Conservation (phyloP, 306 rosid genomes). For the Alnus rubra region DNA sequence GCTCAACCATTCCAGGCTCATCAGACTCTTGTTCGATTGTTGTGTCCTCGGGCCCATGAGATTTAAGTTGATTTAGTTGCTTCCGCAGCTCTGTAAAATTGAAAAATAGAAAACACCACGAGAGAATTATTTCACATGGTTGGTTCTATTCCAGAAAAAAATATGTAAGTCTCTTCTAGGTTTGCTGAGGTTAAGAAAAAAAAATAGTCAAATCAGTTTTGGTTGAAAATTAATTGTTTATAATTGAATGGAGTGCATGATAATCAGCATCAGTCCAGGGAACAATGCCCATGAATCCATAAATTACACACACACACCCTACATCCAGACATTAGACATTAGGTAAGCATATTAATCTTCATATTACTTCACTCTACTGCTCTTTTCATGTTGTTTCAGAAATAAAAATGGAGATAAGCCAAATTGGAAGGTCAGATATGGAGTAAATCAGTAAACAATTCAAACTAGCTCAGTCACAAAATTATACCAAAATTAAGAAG, state of each 20-base stretch:
- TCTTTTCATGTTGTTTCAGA: not conserved
- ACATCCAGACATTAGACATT: not conserved
- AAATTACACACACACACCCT: not conserved
- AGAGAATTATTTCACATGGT: constrained; percentile 25
- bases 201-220: not conserved
- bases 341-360: not conserved
- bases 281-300: not conserved
- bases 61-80: constrained; percentile 83
- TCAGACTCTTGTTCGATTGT: constrained; percentile 36
- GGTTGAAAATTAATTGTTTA: not conserved
- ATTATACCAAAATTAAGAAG: not conserved
- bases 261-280: not conserved
- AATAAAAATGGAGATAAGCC: constrained; percentile 1
- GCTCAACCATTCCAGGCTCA: constrained; percentile 50
- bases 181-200: not conserved
- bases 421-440: not conserved
- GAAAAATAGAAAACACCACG: constrained; percentile 21
- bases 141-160: constrained; percentile 6
- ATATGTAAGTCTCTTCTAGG: not conserved
- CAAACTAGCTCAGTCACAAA: not conserved
- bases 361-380: not conserved
- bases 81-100: constrained; percentile 69
- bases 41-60: constrained; percentile 47
- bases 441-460: not conserved
- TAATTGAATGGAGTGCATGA: not conserved